These are phyloP conservation scores for Sambucus nigra DNA, from an alignment of 129 eudicot species.

Conservation along the genomic window DNA sequence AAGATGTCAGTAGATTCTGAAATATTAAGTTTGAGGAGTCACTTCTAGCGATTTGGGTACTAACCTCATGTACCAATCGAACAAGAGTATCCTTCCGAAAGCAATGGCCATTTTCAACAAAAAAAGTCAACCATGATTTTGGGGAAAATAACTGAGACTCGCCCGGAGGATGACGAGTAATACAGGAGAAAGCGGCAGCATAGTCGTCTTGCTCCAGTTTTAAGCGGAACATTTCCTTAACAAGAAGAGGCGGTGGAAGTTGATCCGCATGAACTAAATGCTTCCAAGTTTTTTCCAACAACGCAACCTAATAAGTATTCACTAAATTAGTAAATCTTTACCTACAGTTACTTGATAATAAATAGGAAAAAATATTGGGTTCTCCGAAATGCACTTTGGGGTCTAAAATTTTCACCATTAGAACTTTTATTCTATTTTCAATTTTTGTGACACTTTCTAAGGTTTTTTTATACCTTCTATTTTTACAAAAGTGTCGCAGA, in stretches of 20 bases:
- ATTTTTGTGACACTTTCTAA: no score
- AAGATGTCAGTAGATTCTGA: constrained; percentile 36
- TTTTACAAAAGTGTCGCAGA: no score
- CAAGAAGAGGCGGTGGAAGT: constrained; percentile 51
- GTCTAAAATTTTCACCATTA: no score
- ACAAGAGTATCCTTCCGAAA: constrained; percentile 32
- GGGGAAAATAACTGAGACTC: constrained; percentile 49
- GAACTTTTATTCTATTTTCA: no score
- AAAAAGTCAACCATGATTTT: constrained; percentile 47
- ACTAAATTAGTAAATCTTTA: no score
- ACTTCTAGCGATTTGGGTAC: constrained; percentile 17
- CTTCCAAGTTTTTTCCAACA: constrained; percentile 72
- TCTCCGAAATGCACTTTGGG: no score
- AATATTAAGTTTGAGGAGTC: constrained; percentile 32
- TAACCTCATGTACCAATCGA: constrained; percentile 26
- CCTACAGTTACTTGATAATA: no score
- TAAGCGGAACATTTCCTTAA: constrained; percentile 56
- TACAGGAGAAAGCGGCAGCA: constrained; percentile 52
- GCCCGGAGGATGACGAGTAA: constrained; percentile 35
- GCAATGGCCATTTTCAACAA: constrained; percentile 30
- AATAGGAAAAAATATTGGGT: no score
- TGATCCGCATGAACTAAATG: constrained; percentile 50
- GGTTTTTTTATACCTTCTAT: no score
- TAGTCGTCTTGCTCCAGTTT: constrained; percentile 50
- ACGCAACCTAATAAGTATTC: constrained; percentile 49